phyloP scores from a whole-genome alignment of 1,139 yeast genomes.

The Protomyces inundatus region DNA sequence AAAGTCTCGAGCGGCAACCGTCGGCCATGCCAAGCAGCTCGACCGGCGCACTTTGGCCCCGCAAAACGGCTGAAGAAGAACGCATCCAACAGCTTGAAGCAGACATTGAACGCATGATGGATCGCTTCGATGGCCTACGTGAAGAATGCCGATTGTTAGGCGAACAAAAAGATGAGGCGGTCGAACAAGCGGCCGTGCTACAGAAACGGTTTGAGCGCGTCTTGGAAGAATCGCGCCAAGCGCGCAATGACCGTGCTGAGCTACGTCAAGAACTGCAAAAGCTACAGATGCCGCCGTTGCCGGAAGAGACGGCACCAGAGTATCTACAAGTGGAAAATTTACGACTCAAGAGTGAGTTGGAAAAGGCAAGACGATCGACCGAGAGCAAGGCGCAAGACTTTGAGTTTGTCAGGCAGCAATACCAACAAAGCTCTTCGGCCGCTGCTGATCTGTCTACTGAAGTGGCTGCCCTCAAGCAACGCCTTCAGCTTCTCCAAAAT shows the following conservation, averaged over 20 bases:
- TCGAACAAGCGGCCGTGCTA: not conserved
- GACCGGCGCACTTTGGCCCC: constrained; percentile 5
- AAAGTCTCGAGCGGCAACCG: constrained; percentile 6
- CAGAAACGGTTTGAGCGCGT: constrained; percentile 18
- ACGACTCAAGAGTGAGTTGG: constrained; percentile 16
- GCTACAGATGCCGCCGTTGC: constrained; percentile 15
- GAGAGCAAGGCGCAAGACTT: constrained; percentile 19
- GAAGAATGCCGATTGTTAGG: constrained; percentile 13
- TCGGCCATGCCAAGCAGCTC: not conserved
- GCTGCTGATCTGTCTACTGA: constrained; percentile 17
- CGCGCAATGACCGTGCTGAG: constrained; percentile 1
- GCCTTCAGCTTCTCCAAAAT: not conserved
- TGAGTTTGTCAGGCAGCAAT: constrained; percentile 24
- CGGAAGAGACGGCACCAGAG: constrained; percentile 21
- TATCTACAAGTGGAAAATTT: constrained; percentile 2
- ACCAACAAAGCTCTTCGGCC: constrained; percentile 19
- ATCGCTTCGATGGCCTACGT: constrained; percentile 14
- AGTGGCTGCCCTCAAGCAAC: not conserved
- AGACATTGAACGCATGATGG: constrained; percentile 22
- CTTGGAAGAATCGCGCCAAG: constrained; percentile 7
- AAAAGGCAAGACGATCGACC: not conserved
- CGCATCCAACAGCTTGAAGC: constrained; percentile 2
- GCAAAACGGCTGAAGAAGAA: constrained; percentile 1
- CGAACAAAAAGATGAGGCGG: constrained; percentile 5
- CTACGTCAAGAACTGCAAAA: constrained; percentile 9